Base-by-base conservation (phyloP, 805 yeast species). In the Schwanniomyces occidentalis region DNA sequence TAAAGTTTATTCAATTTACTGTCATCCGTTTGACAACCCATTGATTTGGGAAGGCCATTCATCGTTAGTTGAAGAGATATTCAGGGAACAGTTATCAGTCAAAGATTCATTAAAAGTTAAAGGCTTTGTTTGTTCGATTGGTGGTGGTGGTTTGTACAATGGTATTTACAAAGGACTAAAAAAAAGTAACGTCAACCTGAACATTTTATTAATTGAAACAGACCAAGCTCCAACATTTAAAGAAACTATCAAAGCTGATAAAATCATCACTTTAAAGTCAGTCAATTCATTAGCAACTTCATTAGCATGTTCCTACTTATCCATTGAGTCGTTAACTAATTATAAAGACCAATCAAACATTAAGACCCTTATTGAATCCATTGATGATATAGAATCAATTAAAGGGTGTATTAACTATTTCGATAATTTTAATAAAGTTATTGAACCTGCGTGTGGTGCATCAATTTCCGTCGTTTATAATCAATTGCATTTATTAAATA, bases 361-460 rank as follows among this genome's bases (percentile, higher is more conserved):
- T 7, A 34, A 33, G 14, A 50, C 63, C 9, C 37, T 39, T 8
- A 42, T 61, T 14, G 61, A 51, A 20, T 40, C 52, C 18, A 52
- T 63, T 13, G 62, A 71, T 16, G 90, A 83, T 46, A 40, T 60
- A 3, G 79, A 80, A 24, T 81, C 85, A 0, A 68, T 81, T 0
- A 54, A 55, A 10, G 76, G 82, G 0, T 69, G 81, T 32, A 48
- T 77, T 16, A 61, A 56, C 27, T 78, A 71, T 46, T 74, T 78
- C 5, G 50, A 64, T 3, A 78, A 76, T 37, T 76, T 66, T 42
- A 73, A 74, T 37, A 60, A 64, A 29, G 57, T 77, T 16, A 75
- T 80, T 0, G 88, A 82, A 52, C 87, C 87, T 0, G 88, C 88
- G 1, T 82, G 88, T 54, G 87, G 87, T 3, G 85, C 85, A 2